Base-by-base conservation (phyloP, 2,329 filamentous ascomycete genomes). In the Aspergillus neoniger region DNA sequence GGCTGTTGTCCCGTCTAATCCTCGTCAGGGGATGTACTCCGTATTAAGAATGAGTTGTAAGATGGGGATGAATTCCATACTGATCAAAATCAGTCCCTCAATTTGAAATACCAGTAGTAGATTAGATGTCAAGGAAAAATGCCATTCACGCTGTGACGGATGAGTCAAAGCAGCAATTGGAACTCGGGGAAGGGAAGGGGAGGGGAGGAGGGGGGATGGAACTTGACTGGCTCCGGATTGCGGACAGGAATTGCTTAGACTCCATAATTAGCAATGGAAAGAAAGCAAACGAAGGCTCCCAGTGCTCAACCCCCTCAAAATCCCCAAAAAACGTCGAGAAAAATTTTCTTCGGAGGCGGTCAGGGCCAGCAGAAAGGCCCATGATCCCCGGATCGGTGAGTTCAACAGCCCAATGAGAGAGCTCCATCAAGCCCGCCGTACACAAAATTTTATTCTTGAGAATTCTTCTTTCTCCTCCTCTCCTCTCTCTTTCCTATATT, bases 361-460 rank as follows among this genome's bases (percentile, higher is more conserved):
- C 44, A 17, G 12, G 1, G 5, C 2, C 3, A 64, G 67, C 65
- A 70, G 62, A 67, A 69, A 47, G n/a, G 30, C 39, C 21, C 44
- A 30, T 17, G 57, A 61, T 62, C 63, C 58, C 61, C 59, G 60
- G 59, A 64, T 69, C 67, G 63, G 67, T 68, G 58, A 67, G 53
- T 15, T 9, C 25, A 2, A 38, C 41, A 17, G 43, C n/a, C 70
- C 69, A 72, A 70, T 71, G 12, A 64, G 64, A 63, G 58, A 59
- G 58, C 63, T 63, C 49, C 23, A 14, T 39, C 48, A 55, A 55
- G 59, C 65, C 62, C 63, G 63, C 63, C 57, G 56, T 66, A 62
- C 64, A 67, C 65, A 70, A 67, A 70, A 65, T 65, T 71, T 71
- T 61, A 61, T 65, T 65, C 67, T 59, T 63, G 62, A 59, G 57